Percentiles rank a stretch among this genome's conserved stretches.
Conservation (phyloP, 2,329 filamentous ascomycete species). For the Trichophyton simii region DNA sequence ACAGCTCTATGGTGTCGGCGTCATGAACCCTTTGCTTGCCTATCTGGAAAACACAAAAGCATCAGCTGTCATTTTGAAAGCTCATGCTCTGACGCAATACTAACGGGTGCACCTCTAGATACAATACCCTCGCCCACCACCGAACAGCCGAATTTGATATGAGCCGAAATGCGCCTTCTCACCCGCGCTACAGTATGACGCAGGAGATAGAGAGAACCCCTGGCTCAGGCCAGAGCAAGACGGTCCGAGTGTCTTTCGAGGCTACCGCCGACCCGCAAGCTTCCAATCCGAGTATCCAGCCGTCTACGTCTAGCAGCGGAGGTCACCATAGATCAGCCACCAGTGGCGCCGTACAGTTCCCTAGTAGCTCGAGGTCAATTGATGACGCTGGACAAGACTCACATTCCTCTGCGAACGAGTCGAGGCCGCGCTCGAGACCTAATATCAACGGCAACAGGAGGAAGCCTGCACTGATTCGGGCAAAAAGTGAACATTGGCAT, state of each 20-base stretch:
- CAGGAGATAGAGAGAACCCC: conserved; percentile 6
- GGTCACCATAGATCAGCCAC: conserved; percentile 5
- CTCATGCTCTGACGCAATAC: not conserved
- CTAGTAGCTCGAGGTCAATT: not conserved
- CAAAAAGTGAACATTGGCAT: conserved; percentile 43
- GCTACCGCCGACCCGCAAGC: not conserved
- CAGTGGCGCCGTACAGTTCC: not conserved
- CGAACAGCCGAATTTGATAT: not conserved
- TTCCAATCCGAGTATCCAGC: not conserved
- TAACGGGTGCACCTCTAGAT: not conserved
- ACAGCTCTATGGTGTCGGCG: not conserved
- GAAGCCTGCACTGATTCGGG: conserved; percentile 33
- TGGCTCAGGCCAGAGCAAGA: conserved; percentile 1
- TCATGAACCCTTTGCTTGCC: not conserved
- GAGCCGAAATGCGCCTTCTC: conserved; percentile 4
- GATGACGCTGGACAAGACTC: not conserved
- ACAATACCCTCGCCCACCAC: not conserved
- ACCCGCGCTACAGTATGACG: conserved; percentile 3
- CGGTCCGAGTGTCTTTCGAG: conserved; percentile 10
- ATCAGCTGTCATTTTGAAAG: not conserved
- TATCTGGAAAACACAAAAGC: not conserved
- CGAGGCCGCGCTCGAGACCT: not conserved
- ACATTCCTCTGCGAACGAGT: conserved; percentile 5
- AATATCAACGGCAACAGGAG: conserved; percentile 19
- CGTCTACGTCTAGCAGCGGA: not conserved